Evolutionary conservation across 2,329 filamentous ascomycete species (phyloP).

Genomic region (Chrysoporthe cubensis): DNA sequence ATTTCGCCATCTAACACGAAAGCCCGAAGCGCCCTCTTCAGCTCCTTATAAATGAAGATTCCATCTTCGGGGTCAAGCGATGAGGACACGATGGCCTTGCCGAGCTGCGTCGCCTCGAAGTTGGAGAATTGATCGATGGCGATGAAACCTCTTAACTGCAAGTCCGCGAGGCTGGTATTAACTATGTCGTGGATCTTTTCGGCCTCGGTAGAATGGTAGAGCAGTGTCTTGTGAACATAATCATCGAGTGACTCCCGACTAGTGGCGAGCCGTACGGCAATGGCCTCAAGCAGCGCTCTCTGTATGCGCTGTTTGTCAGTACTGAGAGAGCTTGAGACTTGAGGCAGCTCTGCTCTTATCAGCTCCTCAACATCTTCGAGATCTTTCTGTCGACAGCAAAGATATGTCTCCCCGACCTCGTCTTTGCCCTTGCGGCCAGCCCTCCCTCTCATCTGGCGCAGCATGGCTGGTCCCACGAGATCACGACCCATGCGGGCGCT

Average conservation of each 20-base stretch:
- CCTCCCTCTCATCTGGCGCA: constrained; percentile 79
- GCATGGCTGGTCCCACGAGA: constrained; percentile 76
- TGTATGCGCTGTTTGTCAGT: constrained; percentile 71
- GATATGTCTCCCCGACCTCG: constrained; percentile 75
- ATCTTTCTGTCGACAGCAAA: constrained; percentile 72
- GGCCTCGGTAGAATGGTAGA: constrained; percentile 60
- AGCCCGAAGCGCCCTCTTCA: constrained; percentile 67
- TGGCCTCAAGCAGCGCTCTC: constrained; percentile 71
- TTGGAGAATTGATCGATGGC: constrained; percentile 51
- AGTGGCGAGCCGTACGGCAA: constrained; percentile 69
- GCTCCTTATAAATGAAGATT: constrained; percentile 71
- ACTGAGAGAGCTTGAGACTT: constrained; percentile 69
- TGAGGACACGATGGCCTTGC: constrained; percentile 72
- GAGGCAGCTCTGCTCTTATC: constrained; percentile 73
- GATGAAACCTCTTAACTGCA: constrained; percentile 61
- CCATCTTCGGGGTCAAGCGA: constrained; percentile 76
- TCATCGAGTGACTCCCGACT: constrained; percentile 67
- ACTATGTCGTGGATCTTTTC: constrained; percentile 57
- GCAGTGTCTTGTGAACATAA: constrained; percentile 69
- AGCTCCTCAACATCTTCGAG: constrained; percentile 71
- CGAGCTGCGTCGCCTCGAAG: constrained; percentile 67
- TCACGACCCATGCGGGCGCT: constrained; percentile 77
- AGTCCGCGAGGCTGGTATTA: constrained; percentile 60
- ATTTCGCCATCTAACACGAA: constrained; percentile 84
- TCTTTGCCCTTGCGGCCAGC: constrained; percentile 81